Evolutionary conservation across 1,139 yeast species (phyloP).

Genomic region (Saccharomyces pastorianus): DNA sequence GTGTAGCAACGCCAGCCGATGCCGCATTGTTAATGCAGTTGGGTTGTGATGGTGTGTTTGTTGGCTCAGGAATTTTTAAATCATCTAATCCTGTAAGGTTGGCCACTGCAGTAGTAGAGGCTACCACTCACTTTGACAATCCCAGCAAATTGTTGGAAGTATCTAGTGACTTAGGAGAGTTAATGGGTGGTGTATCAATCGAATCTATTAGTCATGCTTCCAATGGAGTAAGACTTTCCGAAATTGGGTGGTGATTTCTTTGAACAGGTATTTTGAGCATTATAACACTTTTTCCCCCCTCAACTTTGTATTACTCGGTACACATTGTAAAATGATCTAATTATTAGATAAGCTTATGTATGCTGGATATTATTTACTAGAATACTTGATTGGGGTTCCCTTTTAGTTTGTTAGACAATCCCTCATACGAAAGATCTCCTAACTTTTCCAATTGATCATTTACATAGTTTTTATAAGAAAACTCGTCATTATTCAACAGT

Average conservation of each 20-base stretch:
- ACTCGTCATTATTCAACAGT: slow-evolving; percentile 14
- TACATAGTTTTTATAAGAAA: slow-evolving; percentile 16
- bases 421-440: slow-evolving; percentile 4
- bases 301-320: not conserved
- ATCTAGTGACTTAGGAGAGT: slow-evolving; percentile 60
- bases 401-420: not conserved
- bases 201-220: slow-evolving; percentile 19
- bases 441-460: slow-evolving; percentile 8
- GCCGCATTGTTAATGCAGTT: slow-evolving; percentile 85
- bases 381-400: not conserved
- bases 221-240: slow-evolving; percentile 20
- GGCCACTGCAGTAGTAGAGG: slow-evolving; percentile 75
- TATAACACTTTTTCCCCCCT: not conserved
- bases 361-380: not conserved
- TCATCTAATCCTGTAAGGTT: slow-evolving; percentile 56
- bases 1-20: slow-evolving; percentile 84
- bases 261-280: not conserved
- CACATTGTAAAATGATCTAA: not conserved
- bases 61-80: slow-evolving; percentile 84
- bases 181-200: slow-evolving; percentile 25
- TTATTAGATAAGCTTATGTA: not conserved
- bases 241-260: slow-evolving; percentile 22
- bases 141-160: slow-evolving; percentile 58
- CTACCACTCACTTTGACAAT: slow-evolving; percentile 68
- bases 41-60: slow-evolving; percentile 89